Conservation (phyloP, 1,139 yeast species). For the Magnusiomyces sp. region DNA sequence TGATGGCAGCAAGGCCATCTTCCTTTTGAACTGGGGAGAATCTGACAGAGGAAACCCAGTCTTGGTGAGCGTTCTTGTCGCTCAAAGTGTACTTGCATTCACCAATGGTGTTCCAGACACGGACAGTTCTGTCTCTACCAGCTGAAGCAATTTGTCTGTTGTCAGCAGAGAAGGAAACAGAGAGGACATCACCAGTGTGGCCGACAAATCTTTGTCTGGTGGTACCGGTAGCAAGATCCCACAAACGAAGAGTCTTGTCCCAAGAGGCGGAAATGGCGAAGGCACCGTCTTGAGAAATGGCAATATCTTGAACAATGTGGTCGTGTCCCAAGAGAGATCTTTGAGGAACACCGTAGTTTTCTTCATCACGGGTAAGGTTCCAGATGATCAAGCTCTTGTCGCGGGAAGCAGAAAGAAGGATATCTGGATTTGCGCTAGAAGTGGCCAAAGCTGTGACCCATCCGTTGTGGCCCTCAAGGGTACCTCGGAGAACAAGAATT, state of each 20-base stretch:
- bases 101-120: constrained; percentile 99
- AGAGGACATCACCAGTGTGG: constrained; percentile 95
- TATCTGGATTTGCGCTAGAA: constrained; percentile 97
- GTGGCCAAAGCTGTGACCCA: constrained; percentile 99
- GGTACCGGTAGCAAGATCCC: constrained; percentile 96
- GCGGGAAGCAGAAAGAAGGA: constrained; percentile 97
- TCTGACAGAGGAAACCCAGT: constrained; percentile 99
- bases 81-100: constrained; percentile 89
- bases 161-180: constrained; percentile 94
- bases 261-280: constrained; percentile 98
- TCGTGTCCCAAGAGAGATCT: constrained; percentile 97
- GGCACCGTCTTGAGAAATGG: constrained; percentile 97
- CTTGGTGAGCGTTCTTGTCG: constrained; percentile 71
- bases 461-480: constrained; percentile 67
- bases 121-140: constrained; percentile 98
- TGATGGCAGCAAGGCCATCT: constrained; percentile 50
- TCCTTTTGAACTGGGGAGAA: constrained; percentile 66
- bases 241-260: constrained; percentile 98
- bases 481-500: constrained; percentile 99
- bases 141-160: constrained; percentile 98
- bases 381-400: constrained; percentile 98
- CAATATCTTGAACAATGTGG: constrained; percentile 97
- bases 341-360: constrained; percentile 97
- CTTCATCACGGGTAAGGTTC: constrained; percentile 97
- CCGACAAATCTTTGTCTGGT: constrained; percentile 95